These are phyloP conservation scores for Lipomyces japonicus DNA, from an alignment of 805 yeast species.

Conservation along the genomic window DNA sequence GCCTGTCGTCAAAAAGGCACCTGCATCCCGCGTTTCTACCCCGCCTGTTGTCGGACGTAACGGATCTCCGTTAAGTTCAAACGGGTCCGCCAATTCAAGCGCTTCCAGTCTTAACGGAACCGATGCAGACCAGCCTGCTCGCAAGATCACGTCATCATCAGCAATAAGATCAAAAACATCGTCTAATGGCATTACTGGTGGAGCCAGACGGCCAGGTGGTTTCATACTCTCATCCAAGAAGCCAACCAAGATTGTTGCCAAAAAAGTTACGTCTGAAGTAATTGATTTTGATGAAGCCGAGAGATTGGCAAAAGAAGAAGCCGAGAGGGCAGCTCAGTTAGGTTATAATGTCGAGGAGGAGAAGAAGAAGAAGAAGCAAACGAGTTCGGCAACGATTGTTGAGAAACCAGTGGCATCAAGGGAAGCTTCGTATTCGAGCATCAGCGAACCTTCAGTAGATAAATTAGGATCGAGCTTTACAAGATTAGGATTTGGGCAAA, in stretches of 20 bases:
- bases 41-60: constrained; percentile 31
- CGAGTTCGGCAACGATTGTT: constrained; percentile 1
- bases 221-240: constrained; percentile 36
- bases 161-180: constrained; percentile 25
- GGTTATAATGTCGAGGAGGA: constrained; percentile 43
- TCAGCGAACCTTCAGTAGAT: constrained; percentile 12
- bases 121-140: constrained; percentile 30
- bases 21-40: constrained; percentile 42
- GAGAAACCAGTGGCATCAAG: background rate
- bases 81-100: background rate
- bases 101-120: constrained; percentile 20
- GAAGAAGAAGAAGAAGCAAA: constrained; percentile 7
- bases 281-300: constrained; percentile 65
- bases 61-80: constrained; percentile 31
- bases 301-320: constrained; percentile 77
- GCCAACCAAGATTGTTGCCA: constrained; percentile 35
- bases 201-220: constrained; percentile 26
- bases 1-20: constrained; percentile 48
- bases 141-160: constrained; percentile 48
- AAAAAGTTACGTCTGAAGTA: constrained; percentile 42
- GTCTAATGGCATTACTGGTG: constrained; percentile 13
- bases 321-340: constrained; percentile 52
- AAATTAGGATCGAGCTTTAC: constrained; percentile 44
- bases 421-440: background rate
- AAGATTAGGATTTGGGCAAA: constrained; percentile 87